Percentiles rank a stretch among this genome's conserved stretches.
phyloP scores from a whole-genome alignment of 345 rosid species.

The Heritiera fomes region DNA sequence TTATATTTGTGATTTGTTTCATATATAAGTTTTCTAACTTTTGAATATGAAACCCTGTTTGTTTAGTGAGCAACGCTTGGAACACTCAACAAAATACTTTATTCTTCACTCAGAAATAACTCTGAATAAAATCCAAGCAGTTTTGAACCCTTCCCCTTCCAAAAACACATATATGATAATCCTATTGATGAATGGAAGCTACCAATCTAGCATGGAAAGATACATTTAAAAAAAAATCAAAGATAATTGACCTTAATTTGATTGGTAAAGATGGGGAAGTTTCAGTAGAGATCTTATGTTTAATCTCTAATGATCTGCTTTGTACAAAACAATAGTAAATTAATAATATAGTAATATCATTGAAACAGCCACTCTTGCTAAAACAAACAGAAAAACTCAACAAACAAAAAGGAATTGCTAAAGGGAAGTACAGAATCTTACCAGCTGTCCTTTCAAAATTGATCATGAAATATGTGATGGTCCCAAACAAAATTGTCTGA shows the following conservation, averaged over 20 bases:
- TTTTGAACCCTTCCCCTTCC: background rate
- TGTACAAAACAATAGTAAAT: background rate
- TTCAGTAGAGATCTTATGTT: background rate
- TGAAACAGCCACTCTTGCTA: background rate
- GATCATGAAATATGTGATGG: constrained; percentile 85
- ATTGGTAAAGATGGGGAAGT: background rate
- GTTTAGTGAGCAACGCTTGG: too few relatives aligned
- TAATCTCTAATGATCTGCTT: background rate
- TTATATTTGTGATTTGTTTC: too few relatives aligned
- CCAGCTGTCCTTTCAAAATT: constrained; percentile 71
- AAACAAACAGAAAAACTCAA: background rate
- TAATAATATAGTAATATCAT: background rate
- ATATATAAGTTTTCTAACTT: too few relatives aligned
- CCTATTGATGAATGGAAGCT: background rate
- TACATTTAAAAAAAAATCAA: background rate
- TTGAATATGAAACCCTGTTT: too few relatives aligned
- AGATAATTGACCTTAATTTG: background rate
- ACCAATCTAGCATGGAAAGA: too few relatives aligned
- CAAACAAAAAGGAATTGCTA: background rate
- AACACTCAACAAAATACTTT: background rate
- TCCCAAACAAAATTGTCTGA: constrained; percentile 69
- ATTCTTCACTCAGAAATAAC: background rate
- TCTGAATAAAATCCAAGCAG: background rate
- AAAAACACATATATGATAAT: background rate
- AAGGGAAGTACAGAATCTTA: constrained; percentile 39